phyloP scores from a whole-genome alignment of 2,329 filamentous ascomycete species.

The Talaromyces sp. region DNA sequence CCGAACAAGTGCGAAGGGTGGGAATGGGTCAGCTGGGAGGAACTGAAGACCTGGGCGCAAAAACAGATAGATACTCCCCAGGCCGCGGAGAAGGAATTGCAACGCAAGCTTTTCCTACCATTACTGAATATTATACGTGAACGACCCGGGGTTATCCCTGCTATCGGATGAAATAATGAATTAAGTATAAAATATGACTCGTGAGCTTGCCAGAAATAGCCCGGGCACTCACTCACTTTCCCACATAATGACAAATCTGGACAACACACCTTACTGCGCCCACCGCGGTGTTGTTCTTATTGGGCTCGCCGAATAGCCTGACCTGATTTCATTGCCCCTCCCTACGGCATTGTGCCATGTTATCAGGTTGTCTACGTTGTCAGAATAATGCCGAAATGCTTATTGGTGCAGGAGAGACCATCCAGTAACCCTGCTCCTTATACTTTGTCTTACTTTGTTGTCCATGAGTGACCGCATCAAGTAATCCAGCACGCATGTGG shows the following conservation, averaged over 20 bases:
- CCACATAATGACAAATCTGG: not conserved
- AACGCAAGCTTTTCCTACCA: constrained; percentile 43
- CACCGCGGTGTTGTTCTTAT: not conserved
- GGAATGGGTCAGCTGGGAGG: constrained; percentile 51
- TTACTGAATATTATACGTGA: constrained; percentile 44
- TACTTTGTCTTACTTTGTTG: not conserved
- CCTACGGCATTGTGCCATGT: too few species aligned
- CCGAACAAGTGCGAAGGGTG: constrained; percentile 53
- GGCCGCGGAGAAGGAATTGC: constrained; percentile 18
- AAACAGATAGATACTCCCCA: constrained; percentile 24
- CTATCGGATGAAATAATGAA: not conserved
- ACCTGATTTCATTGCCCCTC: not conserved
- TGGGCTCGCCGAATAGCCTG: not conserved
- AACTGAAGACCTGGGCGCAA: constrained; percentile 37
- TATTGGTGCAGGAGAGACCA: not conserved
- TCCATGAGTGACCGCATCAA: not conserved
- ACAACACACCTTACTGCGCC: not conserved
- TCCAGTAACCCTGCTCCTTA: not conserved
- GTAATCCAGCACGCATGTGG: not conserved
- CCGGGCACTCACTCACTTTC: not conserved
- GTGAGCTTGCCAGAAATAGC: not conserved
- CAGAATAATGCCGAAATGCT: not conserved
- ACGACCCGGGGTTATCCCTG: constrained; percentile 29
- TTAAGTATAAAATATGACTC: not conserved
- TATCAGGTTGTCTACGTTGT: not conserved